A percentile compares a stretch with the other conserved stretches of the same genome.
Evolutionary conservation across 805 yeast species (phyloP).

Genomic region (Metschnikowia lachancei): DNA sequence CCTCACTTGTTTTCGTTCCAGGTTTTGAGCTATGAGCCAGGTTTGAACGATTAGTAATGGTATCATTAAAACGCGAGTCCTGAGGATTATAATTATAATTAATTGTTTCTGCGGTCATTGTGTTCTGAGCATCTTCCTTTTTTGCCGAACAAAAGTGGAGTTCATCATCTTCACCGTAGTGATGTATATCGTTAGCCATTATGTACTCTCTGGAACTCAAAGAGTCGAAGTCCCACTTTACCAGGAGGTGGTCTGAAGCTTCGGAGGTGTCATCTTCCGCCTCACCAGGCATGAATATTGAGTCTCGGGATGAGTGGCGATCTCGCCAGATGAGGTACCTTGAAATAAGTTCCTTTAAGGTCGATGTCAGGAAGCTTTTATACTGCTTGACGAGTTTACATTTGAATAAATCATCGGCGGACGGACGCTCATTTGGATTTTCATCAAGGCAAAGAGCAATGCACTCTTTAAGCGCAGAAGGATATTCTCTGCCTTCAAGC

Average conservation of each 20-base stretch:
- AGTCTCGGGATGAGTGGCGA: constrained; percentile 53
- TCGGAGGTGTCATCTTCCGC: constrained; percentile 21
- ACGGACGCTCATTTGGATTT: constrained; percentile 81
- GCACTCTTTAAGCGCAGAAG: constrained; percentile 74
- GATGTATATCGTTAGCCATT: constrained; percentile 62
- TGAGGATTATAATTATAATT: constrained; percentile 4
- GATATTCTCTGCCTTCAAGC: constrained; percentile 83
- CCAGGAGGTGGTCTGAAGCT: constrained; percentile 33
- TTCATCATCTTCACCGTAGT: constrained; percentile 25
- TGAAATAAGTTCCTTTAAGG: constrained; percentile 71
- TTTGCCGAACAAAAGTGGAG: constrained; percentile 25
- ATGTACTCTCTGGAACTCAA: constrained; percentile 71
- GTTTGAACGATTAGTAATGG: constrained; percentile 26
- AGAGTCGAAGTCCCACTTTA: constrained; percentile 90
- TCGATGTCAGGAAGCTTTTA: constrained; percentile 55
- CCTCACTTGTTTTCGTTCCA: constrained; percentile 4
- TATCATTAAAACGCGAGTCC: constrained; percentile 20
- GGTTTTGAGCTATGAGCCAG: constrained; percentile 1
- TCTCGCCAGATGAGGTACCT: constrained; percentile 76
- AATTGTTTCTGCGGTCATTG: constrained; percentile 27
- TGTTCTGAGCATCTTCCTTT: constrained; percentile 26
- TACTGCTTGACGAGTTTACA: constrained; percentile 68
- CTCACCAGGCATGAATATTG: constrained; percentile 33
- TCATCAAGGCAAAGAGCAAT: constrained; percentile 93
- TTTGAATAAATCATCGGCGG: constrained; percentile 79